A percentile compares a stretch with the other conserved stretches of the same genome.
Conservation (phyloP, 2,329 filamentous ascomycete species). For the Aspergillus floridensis region DNA sequence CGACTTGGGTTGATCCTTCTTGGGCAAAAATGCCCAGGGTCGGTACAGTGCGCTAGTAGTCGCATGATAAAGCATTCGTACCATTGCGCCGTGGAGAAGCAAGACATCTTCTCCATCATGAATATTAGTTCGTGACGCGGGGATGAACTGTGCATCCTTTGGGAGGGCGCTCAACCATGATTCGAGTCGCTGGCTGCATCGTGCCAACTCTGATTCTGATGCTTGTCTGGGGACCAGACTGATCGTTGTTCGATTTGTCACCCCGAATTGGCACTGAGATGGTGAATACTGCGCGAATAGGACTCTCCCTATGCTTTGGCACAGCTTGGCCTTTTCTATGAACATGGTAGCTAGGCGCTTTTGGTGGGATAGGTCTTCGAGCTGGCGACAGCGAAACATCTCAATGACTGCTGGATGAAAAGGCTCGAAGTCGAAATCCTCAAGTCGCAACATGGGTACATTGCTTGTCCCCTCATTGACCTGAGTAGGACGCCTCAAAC, state of each 20-base stretch:
- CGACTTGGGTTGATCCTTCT: constrained; percentile 41
- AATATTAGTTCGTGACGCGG: constrained; percentile 60
- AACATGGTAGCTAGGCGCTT: constrained; percentile 76
- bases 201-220: constrained; percentile 70
- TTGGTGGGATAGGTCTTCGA: constrained; percentile 69
- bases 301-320: constrained; percentile 80
- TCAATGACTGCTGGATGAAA: constrained; percentile 65
- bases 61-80: constrained; percentile 89
- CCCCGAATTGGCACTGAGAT: constrained; percentile 68
- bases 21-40: constrained; percentile 72
- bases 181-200: constrained; percentile 71
- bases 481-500: constrained; percentile 81
- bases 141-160: constrained; percentile 64
- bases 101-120: constrained; percentile 49
- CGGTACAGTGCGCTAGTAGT: constrained; percentile 85
- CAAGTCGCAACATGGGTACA: constrained; percentile 77
- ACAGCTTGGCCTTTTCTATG: constrained; percentile 82
- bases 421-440: constrained; percentile 72
- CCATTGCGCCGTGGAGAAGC: constrained; percentile 70
- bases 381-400: constrained; percentile 64
- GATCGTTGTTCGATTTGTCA: constrained; percentile 68
- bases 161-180: constrained; percentile 71
- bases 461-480: constrained; percentile 90
- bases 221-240: constrained; percentile 82
- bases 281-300: constrained; percentile 85